Evolutionary conservation across 208 protist genomes (phyloP).

Genomic region (Trypanosoma cruzi): DNA sequence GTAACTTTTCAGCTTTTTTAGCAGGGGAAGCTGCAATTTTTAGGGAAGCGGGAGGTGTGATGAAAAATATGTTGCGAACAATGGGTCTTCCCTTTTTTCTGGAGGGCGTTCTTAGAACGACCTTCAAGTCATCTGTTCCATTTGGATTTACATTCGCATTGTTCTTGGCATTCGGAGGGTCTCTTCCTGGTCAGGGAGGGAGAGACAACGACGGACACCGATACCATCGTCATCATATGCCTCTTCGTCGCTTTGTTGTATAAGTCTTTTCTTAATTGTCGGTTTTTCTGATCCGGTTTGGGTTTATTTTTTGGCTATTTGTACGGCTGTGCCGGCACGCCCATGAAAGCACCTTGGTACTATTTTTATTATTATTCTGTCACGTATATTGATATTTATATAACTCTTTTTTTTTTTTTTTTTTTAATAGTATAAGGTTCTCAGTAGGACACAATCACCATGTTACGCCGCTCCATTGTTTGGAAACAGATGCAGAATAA

Average conservation of each 20-base stretch:
- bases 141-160: slow-evolving; percentile 83
- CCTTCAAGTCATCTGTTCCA: slow-evolving; percentile 85
- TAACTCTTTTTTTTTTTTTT: slow-evolving; percentile 20
- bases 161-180: slow-evolving; percentile 72
- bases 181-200: slow-evolving; percentile 44
- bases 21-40: slow-evolving; percentile 73
- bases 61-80: slow-evolving; percentile 46
- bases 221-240: slow-evolving; percentile 31
- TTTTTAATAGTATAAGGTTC: neutral
- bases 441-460: slow-evolving; percentile 1
- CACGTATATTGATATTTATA: neutral
- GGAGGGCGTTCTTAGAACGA: slow-evolving; percentile 68
- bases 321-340: neutral
- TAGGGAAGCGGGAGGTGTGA: slow-evolving; percentile 64
- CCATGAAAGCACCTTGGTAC: neutral
- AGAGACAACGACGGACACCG: slow-evolving; percentile 16
- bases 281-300: slow-evolving; percentile 14
- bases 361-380: too few species aligned
- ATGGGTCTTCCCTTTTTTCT: slow-evolving; percentile 84
- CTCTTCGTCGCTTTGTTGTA: slow-evolving; percentile 39
- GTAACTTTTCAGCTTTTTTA: slow-evolving; percentile 45
- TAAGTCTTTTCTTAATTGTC: slow-evolving; percentile 27
- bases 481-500: slow-evolving; percentile 69
- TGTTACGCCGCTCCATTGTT: slow-evolving; percentile 77
- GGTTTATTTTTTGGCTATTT: neutral